Evolutionary conservation across 371 early-diverging fungal genomes (phyloP).

Genomic region (Syncephalastrum sp.): DNA sequence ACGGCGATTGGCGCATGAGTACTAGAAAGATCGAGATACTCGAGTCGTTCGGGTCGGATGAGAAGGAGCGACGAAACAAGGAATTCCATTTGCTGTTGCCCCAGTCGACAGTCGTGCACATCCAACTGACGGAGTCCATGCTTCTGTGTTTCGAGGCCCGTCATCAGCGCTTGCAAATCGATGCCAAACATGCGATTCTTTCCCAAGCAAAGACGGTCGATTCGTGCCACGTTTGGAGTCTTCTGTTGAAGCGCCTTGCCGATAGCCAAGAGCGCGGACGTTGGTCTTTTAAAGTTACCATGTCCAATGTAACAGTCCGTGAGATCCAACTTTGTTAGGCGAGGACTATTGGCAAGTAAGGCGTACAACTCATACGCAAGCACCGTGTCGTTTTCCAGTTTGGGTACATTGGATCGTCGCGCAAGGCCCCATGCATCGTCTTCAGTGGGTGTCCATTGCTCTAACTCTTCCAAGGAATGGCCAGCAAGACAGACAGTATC

Average conservation of each 20-base stretch:
- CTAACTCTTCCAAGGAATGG: constrained; percentile 24
- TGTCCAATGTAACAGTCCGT: constrained; percentile 33
- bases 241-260: constrained; percentile 3
- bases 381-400: constrained; percentile 11
- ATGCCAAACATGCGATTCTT: constrained; percentile 25
- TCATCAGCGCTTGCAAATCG: constrained; percentile 25
- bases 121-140: constrained; percentile 28
- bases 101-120: constrained; percentile 29
- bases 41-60: constrained; percentile 17
- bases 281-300: neutral
- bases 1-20: constrained; percentile 4
- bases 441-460: constrained; percentile 23
- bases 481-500: constrained; percentile 28
- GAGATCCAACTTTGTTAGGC: constrained; percentile 30
- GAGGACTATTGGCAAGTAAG: constrained; percentile 17
- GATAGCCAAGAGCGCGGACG: constrained; percentile 4
- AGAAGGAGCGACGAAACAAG: constrained; percentile 17
- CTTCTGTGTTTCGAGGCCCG: constrained; percentile 25
- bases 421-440: constrained; percentile 33
- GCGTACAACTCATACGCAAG: constrained; percentile 32
- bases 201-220: constrained; percentile 28
- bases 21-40: constrained; percentile 22
- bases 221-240: constrained; percentile 4
- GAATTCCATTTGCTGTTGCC: constrained; percentile 25
- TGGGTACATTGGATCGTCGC: neutral